Evolutionary conservation across 257 asterid genomes (phyloP).

Genomic region (Anisodus tanguticus): DNA sequence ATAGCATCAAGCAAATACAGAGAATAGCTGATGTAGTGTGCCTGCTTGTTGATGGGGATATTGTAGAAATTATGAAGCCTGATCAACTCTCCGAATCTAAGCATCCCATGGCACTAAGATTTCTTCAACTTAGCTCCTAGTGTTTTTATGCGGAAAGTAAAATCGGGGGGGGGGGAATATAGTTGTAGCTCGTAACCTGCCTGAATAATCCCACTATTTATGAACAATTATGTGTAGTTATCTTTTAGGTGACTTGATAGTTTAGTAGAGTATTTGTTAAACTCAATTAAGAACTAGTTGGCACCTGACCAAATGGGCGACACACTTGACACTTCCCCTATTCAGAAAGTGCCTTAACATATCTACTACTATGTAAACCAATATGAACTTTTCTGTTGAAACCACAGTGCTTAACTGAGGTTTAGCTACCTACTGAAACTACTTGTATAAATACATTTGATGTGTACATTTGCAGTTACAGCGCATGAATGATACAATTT

Average conservation of each 20-base stretch:
- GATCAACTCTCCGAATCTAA: constrained; percentile 63
- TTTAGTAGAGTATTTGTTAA: too few species aligned
- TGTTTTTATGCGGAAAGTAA: background rate
- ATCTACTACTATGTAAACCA: too few species aligned
- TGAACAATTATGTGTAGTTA: too few species aligned
- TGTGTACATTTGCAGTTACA: background rate
- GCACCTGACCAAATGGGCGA: too few species aligned
- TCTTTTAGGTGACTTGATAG: too few species aligned
- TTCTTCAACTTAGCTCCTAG: constrained; percentile 63
- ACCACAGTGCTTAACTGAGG: background rate
- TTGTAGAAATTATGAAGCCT: constrained; percentile 68
- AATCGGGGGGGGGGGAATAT: background rate
- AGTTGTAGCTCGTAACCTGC: background rate
- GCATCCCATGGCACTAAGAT: constrained; percentile 75
- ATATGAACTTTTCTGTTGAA: too few species aligned
- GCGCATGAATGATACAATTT: background rate
- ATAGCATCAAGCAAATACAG: constrained; percentile 74
- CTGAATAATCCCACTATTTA: too few species aligned
- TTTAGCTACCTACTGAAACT: background rate
- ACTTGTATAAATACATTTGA: background rate
- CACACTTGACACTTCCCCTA: too few species aligned
- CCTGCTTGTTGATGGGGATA: constrained; percentile 72
- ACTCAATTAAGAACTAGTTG: too few species aligned
- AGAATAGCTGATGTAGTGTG: constrained; percentile 73
- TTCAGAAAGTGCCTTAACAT: too few species aligned